Conservation (phyloP, 352 stramenopile species). For the Pythium sp. region DNA sequence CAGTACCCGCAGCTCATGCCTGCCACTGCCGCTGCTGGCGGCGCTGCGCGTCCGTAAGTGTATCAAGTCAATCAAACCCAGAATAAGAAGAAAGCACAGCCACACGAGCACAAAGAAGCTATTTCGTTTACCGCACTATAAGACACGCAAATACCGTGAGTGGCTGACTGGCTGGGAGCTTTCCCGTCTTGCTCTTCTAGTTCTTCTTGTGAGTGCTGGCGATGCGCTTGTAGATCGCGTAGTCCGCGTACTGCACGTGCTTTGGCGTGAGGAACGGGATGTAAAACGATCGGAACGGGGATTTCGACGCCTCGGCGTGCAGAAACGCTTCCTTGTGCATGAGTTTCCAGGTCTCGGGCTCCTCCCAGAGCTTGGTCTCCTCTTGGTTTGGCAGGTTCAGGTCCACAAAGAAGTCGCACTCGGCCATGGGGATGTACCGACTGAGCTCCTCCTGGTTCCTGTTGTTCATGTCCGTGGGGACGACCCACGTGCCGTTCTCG, state of each 20-base stretch:
- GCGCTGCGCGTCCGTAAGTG: constrained; percentile 14
- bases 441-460: constrained; percentile 89
- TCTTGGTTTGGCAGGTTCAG: constrained; percentile 59
- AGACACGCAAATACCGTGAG: neutral
- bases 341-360: constrained; percentile 45
- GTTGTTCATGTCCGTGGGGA: constrained; percentile 92
- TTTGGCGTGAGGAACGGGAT: constrained; percentile 61
- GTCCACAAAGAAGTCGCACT: constrained; percentile 92
- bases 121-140: neutral
- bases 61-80: neutral
- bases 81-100: neutral
- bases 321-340: constrained; percentile 60
- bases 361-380: constrained; percentile 67
- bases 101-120: neutral
- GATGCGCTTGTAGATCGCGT: constrained; percentile 67
- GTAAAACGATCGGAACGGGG: constrained; percentile 74
- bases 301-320: constrained; percentile 54
- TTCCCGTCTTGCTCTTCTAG: neutral
- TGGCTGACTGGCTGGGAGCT: neutral
- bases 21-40: constrained; percentile 14
- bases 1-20: constrained; percentile 57
- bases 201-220: neutral
- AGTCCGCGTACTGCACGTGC: constrained; percentile 53
- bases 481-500: constrained; percentile 52
- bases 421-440: constrained; percentile 73